A percentile compares a stretch with the other conserved stretches of the same genome.
phyloP scores from a whole-genome alignment of 495 filamentous ascomycete genomes.

The Arthonia radiata region DNA sequence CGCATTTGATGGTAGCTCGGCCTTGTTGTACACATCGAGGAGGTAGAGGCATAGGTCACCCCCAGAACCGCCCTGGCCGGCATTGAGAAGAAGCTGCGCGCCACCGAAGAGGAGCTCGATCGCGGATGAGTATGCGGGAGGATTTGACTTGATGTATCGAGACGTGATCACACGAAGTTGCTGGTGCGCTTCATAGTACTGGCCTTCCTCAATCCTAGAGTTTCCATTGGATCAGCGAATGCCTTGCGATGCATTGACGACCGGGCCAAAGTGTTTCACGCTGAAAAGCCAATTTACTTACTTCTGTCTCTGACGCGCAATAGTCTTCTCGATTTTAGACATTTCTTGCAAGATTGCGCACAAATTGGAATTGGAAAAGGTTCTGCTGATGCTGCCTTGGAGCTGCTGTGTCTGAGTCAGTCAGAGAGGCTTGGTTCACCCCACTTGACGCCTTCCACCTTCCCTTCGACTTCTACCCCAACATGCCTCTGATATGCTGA shows the following conservation, averaged over 20 bases:
- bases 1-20: constrained; percentile 44
- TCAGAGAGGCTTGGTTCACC: background rate
- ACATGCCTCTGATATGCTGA: too few species aligned
- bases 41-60: constrained; percentile 73
- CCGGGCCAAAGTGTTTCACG: background rate
- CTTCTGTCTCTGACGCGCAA: constrained; percentile 46
- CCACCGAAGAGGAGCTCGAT: constrained; percentile 69
- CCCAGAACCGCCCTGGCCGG: constrained; percentile 75
- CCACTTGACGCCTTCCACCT: too few species aligned
- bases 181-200: constrained; percentile 94
- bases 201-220: constrained; percentile 63
- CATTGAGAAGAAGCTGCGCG: constrained; percentile 59
- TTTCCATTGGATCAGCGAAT: constrained; percentile 1
- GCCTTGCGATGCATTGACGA: constrained; percentile 4
- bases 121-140: constrained; percentile 48
- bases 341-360: too few species aligned
- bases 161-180: constrained; percentile 84
- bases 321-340: constrained; percentile 51
- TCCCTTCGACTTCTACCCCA: too few species aligned
- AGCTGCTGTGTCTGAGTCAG: background rate
- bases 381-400: too few species aligned
- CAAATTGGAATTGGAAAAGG: too few species aligned
- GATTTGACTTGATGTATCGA: constrained; percentile 48
- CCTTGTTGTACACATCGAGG: constrained; percentile 69
- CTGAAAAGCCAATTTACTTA: constrained; percentile 11